Evolutionary conservation across 192 early-diverging fungal genomes (phyloP), one percentile per base, ranked within the genome.

Genomic region (Rhizoclosmatium globosum): DNA sequence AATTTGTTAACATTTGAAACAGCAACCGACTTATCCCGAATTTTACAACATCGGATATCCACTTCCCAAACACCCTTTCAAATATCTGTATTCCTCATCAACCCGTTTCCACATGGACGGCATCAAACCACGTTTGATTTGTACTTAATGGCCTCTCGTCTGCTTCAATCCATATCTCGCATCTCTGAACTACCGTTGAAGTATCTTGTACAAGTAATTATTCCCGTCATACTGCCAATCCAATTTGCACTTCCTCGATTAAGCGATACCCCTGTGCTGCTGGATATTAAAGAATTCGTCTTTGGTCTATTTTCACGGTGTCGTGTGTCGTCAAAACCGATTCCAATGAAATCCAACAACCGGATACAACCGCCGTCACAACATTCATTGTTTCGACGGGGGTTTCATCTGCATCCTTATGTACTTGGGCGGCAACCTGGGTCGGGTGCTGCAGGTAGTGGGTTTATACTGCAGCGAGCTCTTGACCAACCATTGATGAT

Each of bases 271-370:
- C 38, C 11, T 3, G 44, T 48, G n/a, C 60, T 62, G 21, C 60
- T 76, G 7, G 47, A 56, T 13, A 23, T 76, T 1, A 65, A 56
- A 46, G 74, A 76, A 50, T 76, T 76, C 41, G 46, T 43, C 4
- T 76, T 76, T 50, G 74, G 74, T 4, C 48, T 76, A 1, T 76
- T 43, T 67, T 64, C 74, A 15, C 74, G 74, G 19, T 76, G 74
- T 41, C 23, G 31, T 31, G 31, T 23, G 23, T 65, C 31, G 17
- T 65, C 39, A 11, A 31, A 31, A 31, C 31, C 31, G 19, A 65
- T 65, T 65, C 31, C 19, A 38, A 57, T n/a, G 43, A 46, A 9
- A 41, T 15, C 17, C 11, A 38, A 17, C 19, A 13, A 31, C 64
- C 21, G 19, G 21, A 31, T 39, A 65, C 64, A 15, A 39, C n/a